Evolutionary conservation across 169 alveolate genomes (phyloP).

Genomic region (Pseudocohnilembus persalinus): DNA sequence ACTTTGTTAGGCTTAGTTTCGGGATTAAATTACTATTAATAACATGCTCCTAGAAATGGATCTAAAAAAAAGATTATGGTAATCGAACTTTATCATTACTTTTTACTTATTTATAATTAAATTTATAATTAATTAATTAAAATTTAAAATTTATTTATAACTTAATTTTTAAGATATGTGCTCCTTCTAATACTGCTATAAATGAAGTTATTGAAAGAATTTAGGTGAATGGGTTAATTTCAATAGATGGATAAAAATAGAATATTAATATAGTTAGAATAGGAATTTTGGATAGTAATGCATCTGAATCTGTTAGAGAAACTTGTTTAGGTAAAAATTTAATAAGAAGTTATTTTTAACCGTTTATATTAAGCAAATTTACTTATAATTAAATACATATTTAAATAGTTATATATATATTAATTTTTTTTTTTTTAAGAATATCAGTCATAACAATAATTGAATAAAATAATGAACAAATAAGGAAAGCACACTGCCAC

Average conservation of each 20-base stretch:
- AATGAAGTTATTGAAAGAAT: conserved; percentile 78
- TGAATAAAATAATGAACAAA: not conserved
- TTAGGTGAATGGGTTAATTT: conserved; percentile 57
- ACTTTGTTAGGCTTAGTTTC: conserved; percentile 76
- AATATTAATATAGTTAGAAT: conserved; percentile 49
- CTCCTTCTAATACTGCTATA: conserved; percentile 86
- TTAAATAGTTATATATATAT: not conserved
- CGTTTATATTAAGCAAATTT: no score
- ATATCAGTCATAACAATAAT: not conserved
- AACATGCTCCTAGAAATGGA: conserved; percentile 4
- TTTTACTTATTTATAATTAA: no score
- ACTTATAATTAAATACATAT: conserved; percentile 24
- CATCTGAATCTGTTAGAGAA: conserved; percentile 40
- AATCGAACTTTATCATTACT: no score
- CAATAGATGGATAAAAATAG: conserved; percentile 39
- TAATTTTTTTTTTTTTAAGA: not conserved
- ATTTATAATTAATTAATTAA: no score
- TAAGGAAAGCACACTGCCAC: not conserved
- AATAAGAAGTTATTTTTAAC: no score
- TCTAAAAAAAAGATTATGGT: conserved; percentile 37
- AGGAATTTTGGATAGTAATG: conserved; percentile 43
- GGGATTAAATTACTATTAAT: conserved; percentile 42
- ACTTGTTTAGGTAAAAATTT: conserved; percentile 33
- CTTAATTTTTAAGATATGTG: conserved; percentile 61
- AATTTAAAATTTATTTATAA: no score